Evolutionary conservation across 192 early-diverging fungal species (phyloP).

Genomic region (Coemansia biformis): DNA sequence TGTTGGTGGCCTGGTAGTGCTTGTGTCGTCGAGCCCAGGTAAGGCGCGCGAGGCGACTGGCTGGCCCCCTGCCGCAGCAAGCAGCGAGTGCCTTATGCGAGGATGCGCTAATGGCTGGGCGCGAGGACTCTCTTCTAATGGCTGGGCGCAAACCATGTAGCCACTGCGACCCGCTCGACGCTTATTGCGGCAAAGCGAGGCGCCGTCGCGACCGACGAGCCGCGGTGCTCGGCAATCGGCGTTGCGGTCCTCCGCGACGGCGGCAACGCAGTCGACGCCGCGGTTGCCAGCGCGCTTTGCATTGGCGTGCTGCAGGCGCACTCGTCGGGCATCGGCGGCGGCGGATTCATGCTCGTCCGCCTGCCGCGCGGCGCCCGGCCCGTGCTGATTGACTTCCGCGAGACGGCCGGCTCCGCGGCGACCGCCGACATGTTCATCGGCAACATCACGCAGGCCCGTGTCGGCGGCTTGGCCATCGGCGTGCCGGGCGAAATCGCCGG

Average conservation of each 20-base stretch:
- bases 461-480: slow-evolving; percentile 68
- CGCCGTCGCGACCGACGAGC: slow-evolving; percentile 65
- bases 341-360: slow-evolving; percentile 88
- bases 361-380: slow-evolving; percentile 49
- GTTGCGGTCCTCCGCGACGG: slow-evolving; percentile 71
- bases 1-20: slow-evolving; percentile 15
- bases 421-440: slow-evolving; percentile 74
- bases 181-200: slow-evolving; percentile 47
- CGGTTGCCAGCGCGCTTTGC: slow-evolving; percentile 80
- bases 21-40: slow-evolving; percentile 9
- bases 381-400: slow-evolving; percentile 83
- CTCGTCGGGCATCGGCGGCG: slow-evolving; percentile 88
- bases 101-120: too few relatives aligned
- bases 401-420: slow-evolving; percentile 71
- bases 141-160: too few relatives aligned
- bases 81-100: too few relatives aligned
- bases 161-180: slow-evolving; percentile 18
- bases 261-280: slow-evolving; percentile 85
- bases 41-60: too few relatives aligned
- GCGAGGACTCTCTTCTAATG: too few relatives aligned
- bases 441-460: slow-evolving; percentile 62
- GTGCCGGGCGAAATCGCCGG: slow-evolving; percentile 90
- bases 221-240: slow-evolving; percentile 64
- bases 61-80: too few relatives aligned
- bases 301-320: slow-evolving; percentile 85